Evolutionary conservation across 163 green algal genomes (phyloP), one percentile per base, ranked within the genome.

Genomic region (Chlorella variabilis): DNA sequence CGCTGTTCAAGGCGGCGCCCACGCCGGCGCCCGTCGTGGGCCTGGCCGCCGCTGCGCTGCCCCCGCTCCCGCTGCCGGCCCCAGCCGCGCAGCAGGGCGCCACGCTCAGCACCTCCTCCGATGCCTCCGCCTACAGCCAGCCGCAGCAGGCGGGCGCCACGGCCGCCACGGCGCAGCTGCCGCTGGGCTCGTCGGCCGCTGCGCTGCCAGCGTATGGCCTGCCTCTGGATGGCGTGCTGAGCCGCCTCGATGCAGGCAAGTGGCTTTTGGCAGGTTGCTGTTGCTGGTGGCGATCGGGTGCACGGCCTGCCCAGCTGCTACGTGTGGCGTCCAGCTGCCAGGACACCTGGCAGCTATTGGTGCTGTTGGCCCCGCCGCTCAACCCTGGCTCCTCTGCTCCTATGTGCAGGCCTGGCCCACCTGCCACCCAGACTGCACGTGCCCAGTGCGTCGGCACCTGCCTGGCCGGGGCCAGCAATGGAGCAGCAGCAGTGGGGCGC

Each of bases 71-170:
- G 31, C 13, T 56, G 71, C 34, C 23, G 2, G 41, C 20, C 67
- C 29, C 21, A 20, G 38, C 65, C 2, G 63, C 34, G 41, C 67
- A 75, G 42, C 67, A 29, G 3, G 42, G 21, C 2, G 48, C 38
- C 17, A 56, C 54, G 18, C 27, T 80, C 2, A 80, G 73, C 54
- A 33, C 73, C 4, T 80, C 54, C 0, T 80, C 73, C 4, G 73
- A 80, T 27, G 54, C 62, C 17, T 80, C 73, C 4, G 73, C 73
- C n/a, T 80, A 80, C 38, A 80, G 73, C 56, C 73, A 80, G 73
- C 73, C 73, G 5, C 56, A 3, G 13, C 20, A 27, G 1, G 2
- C 33, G 0, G 27, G 5, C 3, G 21, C 39, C 17, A n/a, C 73
- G 25, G 56, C 73, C 17, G 39, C 29, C 70, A 49, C 38, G 9